Evolutionary conservation across 345 rosid genomes (phyloP), one percentile per base, ranked within the genome.

Genomic region (Salix suchowensis): DNA sequence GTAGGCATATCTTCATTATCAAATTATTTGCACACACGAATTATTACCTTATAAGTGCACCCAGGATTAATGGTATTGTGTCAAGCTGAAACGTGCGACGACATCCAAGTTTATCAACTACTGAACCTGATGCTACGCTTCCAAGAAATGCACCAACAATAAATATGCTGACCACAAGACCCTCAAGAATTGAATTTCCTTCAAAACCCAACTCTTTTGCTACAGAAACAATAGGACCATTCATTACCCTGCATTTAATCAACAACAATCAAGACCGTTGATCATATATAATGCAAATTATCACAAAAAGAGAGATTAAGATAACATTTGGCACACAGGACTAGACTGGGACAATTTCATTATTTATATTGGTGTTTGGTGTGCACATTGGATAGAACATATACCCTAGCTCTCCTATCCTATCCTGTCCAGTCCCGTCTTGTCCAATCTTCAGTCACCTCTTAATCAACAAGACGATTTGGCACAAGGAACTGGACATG

Each of bases 71-170:
- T 3, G 94, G 94, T 40, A 86, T 79, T 0, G 90, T 79, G 79
- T 65, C 91, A 68, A 89, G 78, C 80, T 92, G 97, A 80, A 92
- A 84, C 36, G 94, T 88, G 34, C 89, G 88, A 1, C 94, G 86
- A 78, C 87, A 89, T 58, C 97, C 95, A 36, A 92, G 82, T 75
- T 82, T 88, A 81, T 92, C 93, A 10, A 75, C 88, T 12, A 92
- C 69, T 37, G 88, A 83, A 76, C 94, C 89, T 40, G 85, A 82
- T 82, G 82, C 71, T 77, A 92, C 36, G 86, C 95, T 89, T 72
- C 97, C 97, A 72, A 92, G 7, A 75, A 92, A 91, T 23, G 95
- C 97, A 70, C 97, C 97, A 1, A 82, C 92, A 67, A 92, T 89
- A 70, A 91, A 92, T 40, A 92, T 88, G 87, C 97, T 92, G 40